A percentile compares a stretch with the other conserved stretches of the same genome.
Evolutionary conservation across 306 rosid species (phyloP).

Genomic region (Cucumis sativus): Cucumber_9930_V3 NC_026659.2:28678501-28679000

Average conservation of each 20-base stretch:
- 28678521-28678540: too few species aligned
- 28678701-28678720: too few species aligned
- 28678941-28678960: not conserved
- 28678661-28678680: constrained; percentile 7
- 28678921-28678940: not conserved
- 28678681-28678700: not conserved
- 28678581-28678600: too few species aligned
- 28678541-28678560: too few species aligned
- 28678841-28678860: not conserved
- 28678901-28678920: not conserved
- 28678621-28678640: not conserved
- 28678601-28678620: too few species aligned
- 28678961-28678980: too few species aligned
- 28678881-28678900: not conserved
- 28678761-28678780: not conserved
- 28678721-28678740: not conserved
- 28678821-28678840: too few species aligned
- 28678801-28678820: constrained; percentile 7
- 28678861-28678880: not conserved
- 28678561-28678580: too few species aligned
- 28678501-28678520: too few species aligned
- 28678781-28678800: constrained; percentile 6
- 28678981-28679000: too few species aligned
- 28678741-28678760: not conserved
- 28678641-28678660: constrained; percentile 9